phyloP scores from a whole-genome alignment of 306 rosid genomes.

The Castanopsis chinensis region DNA sequence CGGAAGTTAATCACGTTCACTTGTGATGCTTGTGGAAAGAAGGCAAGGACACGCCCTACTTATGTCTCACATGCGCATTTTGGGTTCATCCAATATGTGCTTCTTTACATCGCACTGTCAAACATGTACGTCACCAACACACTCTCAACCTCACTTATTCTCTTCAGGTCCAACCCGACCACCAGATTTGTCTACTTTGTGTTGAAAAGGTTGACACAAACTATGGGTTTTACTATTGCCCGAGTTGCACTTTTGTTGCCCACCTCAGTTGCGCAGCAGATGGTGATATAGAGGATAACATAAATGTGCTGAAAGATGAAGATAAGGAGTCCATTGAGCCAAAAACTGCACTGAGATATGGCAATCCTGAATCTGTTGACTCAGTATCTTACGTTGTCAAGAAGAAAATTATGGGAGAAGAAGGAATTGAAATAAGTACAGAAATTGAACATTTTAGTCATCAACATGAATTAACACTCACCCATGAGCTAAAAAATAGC shows the following conservation, averaged over 20 bases:
- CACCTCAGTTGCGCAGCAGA: too few species aligned
- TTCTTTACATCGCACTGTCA: neutral
- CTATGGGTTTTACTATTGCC: neutral
- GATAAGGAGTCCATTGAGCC: too few species aligned
- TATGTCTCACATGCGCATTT: neutral
- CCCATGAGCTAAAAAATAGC: neutral
- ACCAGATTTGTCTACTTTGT: neutral
- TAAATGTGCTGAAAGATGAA: too few species aligned
- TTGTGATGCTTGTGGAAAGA: neutral
- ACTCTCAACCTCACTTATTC: neutral
- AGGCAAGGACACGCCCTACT: neutral
- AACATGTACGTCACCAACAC: neutral
- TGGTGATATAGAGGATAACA: too few species aligned
- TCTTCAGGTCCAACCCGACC: neutral
- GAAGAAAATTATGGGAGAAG: neutral
- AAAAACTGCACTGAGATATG: too few species aligned
- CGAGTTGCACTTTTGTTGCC: neutral
- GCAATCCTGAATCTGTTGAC: neutral
- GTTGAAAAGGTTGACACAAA: neutral
- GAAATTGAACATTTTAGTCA: neutral
- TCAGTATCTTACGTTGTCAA: neutral
- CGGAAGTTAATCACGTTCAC: neutral
- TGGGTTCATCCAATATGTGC: neutral
- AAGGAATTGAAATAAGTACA: neutral
- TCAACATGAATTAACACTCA: neutral